Evolutionary conservation across 2,329 filamentous ascomycete genomes (phyloP).

Genomic region (Acarospora socialis): DNA sequence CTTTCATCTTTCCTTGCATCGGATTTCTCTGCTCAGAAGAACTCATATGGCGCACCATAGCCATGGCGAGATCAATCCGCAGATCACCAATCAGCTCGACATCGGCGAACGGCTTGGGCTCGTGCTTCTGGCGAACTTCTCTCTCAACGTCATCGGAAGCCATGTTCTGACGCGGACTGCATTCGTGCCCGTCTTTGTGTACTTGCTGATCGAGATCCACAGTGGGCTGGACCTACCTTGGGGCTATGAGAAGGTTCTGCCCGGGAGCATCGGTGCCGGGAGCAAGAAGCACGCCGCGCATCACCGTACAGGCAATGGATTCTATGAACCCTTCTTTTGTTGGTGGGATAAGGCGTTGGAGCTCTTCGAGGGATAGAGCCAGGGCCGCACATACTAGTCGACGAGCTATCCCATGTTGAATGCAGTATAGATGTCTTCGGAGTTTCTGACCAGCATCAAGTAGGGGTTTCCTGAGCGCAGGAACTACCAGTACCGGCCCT

Average conservation of each 20-base stretch:
- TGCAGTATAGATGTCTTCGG: too few species aligned
- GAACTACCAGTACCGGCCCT: too few species aligned
- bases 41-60: conserved; percentile 17
- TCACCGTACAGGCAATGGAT: conserved; percentile 12
- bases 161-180: conserved; percentile 19
- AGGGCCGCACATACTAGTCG: too few species aligned
- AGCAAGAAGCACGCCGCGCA: conserved; percentile 16
- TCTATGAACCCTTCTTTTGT: conserved; percentile 17
- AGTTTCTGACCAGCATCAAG: too few species aligned
- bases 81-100: conserved; percentile 18
- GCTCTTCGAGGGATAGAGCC: neutral
- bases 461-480: too few species aligned
- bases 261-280: conserved; percentile 16
- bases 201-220: conserved; percentile 18
- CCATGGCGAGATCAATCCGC: conserved; percentile 19
- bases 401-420: too few species aligned
- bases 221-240: conserved; percentile 17
- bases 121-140: conserved; percentile 19
- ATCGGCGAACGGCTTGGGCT: conserved; percentile 16
- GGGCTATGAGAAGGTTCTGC: conserved; percentile 19
- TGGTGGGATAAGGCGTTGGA: conserved; percentile 16
- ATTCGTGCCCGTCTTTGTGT: conserved; percentile 19
- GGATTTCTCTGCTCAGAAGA: conserved; percentile 10
- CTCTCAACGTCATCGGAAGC: conserved; percentile 18
- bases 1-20: conserved; percentile 17